Evolutionary conservation across 306 rosid species (phyloP).

Genomic region (Corylus heterophylla): DNA sequence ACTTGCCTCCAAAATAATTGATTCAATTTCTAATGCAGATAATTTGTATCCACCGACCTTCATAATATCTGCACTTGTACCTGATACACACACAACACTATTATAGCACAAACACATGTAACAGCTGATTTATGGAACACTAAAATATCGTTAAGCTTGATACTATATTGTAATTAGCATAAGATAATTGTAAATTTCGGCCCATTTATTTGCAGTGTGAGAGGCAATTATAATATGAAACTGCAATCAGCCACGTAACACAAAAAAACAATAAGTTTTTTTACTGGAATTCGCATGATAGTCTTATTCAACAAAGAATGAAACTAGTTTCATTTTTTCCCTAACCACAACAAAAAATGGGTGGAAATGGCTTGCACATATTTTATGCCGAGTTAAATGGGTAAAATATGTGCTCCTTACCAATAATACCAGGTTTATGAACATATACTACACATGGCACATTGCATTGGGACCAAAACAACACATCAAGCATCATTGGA

Average conservation of each 20-base stretch:
- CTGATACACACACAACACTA: constrained; percentile 42
- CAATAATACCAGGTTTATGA: background rate
- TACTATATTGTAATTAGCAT: background rate
- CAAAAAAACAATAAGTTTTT: background rate
- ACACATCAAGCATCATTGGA: background rate
- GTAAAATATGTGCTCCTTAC: background rate
- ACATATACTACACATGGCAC: background rate
- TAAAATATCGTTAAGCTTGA: background rate
- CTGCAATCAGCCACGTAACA: background rate
- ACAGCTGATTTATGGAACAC: background rate
- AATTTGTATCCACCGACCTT: constrained; percentile 93
- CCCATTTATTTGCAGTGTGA: background rate
- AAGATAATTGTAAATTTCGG: background rate
- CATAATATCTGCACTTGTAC: constrained; percentile 86
- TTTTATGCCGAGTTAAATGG: background rate
- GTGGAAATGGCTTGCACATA: background rate
- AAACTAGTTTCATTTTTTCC: background rate
- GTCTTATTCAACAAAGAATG: background rate
- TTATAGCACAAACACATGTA: background rate
- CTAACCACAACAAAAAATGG: background rate
- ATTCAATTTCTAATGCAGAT: constrained; percentile 92
- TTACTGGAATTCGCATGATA: background rate
- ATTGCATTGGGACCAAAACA: background rate
- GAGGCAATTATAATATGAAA: background rate
- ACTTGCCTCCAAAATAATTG: constrained; percentile 74